Evolutionary conservation across 495 filamentous ascomycete species (phyloP), one percentile per base, ranked within the genome.

Genomic region (Hypoxylon rickii): DNA sequence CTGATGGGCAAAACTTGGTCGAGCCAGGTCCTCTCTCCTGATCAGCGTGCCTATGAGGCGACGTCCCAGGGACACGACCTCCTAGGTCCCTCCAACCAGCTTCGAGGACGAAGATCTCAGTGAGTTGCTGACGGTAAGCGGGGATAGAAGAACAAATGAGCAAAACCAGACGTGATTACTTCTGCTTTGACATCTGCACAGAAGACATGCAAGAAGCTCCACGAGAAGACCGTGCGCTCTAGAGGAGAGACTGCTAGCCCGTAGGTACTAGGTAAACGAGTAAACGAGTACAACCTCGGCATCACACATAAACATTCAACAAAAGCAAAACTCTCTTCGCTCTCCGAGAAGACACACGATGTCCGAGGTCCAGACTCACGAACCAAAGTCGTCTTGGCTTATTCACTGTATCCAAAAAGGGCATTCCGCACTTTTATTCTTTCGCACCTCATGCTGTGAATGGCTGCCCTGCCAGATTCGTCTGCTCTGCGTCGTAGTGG

Each of bases 241-340:
- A 6, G 21, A 38, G 51, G 29, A 22, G 22, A 44, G 45, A n/a
- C n/a, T n/a, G n/a, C n/a, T n/a, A n/a, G n/a, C n/a, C n/a, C n/a
- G n/a, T n/a, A n/a, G n/a, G n/a, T n/a, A n/a, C n/a, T 17, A 20
- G 32, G 41, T 42, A 40, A 37, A 39, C n/a, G n/a, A 58, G 33
- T 63, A 63, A 46, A 58, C 53, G 59, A 63, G 40, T 63, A 53
- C 17, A 63, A 63, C 59, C 44, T 58, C 59, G 53, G 53, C 33
- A 57, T 63, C 42, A 41, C 43, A 39, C 2, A 17, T n/a, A n/a
- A n/a, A n/a, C n/a, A n/a, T 60, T 49, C 49, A 51, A 50, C 50
- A 44, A 48, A 43, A 42, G 24, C 24, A 4, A n/a, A n/a, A 37
- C 43, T 22, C 29, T 16, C 13, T 38, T 38, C 13, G 3, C 15